A percentile compares a stretch with the other conserved stretches of the same genome.
Conservation (phyloP, 306 rosid genomes). For the Medicago ruthenica region DNA sequence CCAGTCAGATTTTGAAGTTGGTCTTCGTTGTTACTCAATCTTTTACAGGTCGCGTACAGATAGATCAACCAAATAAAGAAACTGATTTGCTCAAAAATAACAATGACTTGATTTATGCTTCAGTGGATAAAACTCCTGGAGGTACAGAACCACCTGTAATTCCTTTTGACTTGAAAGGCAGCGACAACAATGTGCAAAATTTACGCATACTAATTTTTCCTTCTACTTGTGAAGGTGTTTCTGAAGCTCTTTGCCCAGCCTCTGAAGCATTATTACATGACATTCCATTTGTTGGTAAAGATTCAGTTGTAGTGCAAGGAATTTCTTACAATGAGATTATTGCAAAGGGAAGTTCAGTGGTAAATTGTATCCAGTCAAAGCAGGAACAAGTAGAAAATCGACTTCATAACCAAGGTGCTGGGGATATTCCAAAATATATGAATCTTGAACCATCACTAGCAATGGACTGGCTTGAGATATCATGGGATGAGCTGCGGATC, state of each 20-base stretch:
- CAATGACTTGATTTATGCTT: slow-evolving; percentile 43
- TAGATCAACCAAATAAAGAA: slow-evolving; percentile 50
- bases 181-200: slow-evolving; percentile 42
- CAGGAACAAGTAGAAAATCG: slow-evolving; percentile 52
- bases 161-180: slow-evolving; percentile 54
- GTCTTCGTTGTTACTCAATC: slow-evolving; percentile 41
- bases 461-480: slow-evolving; percentile 99
- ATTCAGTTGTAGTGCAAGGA: slow-evolving; percentile 47
- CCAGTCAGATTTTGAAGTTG: slow-evolving; percentile 36
- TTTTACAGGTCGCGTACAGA: slow-evolving; percentile 55
- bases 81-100: slow-evolving; percentile 44
- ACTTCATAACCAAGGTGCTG: slow-evolving; percentile 55
- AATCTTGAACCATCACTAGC: slow-evolving; percentile 95
- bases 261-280: slow-evolving; percentile 45
- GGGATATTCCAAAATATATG: slow-evolving; percentile 68
- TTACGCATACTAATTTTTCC: slow-evolving; percentile 50
- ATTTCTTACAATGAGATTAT: slow-evolving; percentile 46
- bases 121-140: slow-evolving; percentile 51
- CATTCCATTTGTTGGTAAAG: slow-evolving; percentile 48
- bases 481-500: slow-evolving; percentile 90
- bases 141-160: slow-evolving; percentile 51
- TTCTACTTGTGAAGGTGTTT: slow-evolving; percentile 50
- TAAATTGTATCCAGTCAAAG: slow-evolving; percentile 49
- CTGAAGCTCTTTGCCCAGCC: slow-evolving; percentile 50
- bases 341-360: slow-evolving; percentile 50